Conservation (phyloP, 257 asterid genomes). For the Salvia miltiorrhiza region DNA sequence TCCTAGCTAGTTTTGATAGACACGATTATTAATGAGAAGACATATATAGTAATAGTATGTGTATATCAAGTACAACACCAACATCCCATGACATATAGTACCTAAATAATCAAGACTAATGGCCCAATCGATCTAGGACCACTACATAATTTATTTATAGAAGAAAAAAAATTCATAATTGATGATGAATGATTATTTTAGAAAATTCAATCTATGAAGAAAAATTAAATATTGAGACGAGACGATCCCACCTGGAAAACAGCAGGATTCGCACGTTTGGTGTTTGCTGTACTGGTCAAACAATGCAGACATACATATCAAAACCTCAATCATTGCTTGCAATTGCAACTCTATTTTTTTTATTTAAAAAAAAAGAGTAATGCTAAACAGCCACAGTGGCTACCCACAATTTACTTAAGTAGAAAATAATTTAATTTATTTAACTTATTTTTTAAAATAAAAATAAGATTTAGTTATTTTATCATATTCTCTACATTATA, state of each 20-base stretch:
- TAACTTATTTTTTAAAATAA: no score
- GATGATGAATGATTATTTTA: no score
- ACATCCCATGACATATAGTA: constrained; percentile 6
- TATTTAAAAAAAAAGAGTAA: no score
- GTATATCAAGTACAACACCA: constrained; percentile 1
- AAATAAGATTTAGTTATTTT: no score
- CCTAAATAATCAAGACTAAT: neutral
- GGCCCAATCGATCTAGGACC: neutral
- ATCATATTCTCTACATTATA: no score
- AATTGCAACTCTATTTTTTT: constrained; percentile 4
- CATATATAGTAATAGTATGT: neutral
- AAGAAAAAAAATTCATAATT: no score
- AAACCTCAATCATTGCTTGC: constrained; percentile 34
- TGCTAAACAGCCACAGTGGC: no score
- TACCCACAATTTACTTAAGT: no score
- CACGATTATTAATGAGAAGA: neutral
- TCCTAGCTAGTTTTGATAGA: no score
- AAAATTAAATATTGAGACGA: neutral
- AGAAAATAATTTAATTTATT: no score
- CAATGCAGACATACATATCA: constrained; percentile 19
- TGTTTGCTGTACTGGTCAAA: constrained; percentile 28
- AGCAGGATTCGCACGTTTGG: constrained; percentile 24
- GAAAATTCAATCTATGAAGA: no score
- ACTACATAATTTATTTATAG: no score
- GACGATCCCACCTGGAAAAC: constrained; percentile 15